Base-by-base conservation (phyloP, 176 grass and related monocot species). In the Avena eriantha region DNA sequence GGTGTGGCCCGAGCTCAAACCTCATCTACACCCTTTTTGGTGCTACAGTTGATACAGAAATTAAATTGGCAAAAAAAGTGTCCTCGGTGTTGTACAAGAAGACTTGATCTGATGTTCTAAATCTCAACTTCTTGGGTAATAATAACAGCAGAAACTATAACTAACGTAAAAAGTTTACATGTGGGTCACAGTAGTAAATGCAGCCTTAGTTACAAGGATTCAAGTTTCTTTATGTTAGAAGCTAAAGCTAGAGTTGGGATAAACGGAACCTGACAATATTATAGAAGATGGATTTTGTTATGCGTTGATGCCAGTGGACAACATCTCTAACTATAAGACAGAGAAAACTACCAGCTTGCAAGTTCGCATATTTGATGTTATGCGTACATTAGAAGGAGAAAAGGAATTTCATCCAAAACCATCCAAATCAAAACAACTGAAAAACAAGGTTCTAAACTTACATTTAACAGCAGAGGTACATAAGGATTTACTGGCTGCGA, bases 401-500 rank as follows among this genome's bases (percentile, higher is more conserved):
- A n/a, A 7, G 29, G 24, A 29, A 68, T 10, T 24, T 75, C n/a
- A 69, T 85, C 45, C 41, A 84, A 75, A 23, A 81, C 67, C 10
- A 80, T 34, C 29, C 23, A 56, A 71, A 85, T 69, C 26, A 91
- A 83, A 64, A 89, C 11, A 21, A 84, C 55, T 75, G 35, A 60
- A n/a, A 80, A 73, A 43, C 22, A 69, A 72, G 41, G 45, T 58
- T 55, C 65, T 33, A 17, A 67, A 49, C 97, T 93, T 81, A 99
- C 97, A 87, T 88, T 83, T 83, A 99, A 71, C 68, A 99, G 86
- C 58, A 94, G 80, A 77, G 90, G 84, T 85, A 99, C 85, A 82
- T 94, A 99, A 69, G 97, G 97, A 82, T 99, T 96, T 75, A 34
- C 83, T 33, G 85, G 85, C 70, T 90, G 79, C 7, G 89, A 88